Base-by-base conservation (phyloP, 148 eudicot species). In the Limonium bicolor region DNA sequence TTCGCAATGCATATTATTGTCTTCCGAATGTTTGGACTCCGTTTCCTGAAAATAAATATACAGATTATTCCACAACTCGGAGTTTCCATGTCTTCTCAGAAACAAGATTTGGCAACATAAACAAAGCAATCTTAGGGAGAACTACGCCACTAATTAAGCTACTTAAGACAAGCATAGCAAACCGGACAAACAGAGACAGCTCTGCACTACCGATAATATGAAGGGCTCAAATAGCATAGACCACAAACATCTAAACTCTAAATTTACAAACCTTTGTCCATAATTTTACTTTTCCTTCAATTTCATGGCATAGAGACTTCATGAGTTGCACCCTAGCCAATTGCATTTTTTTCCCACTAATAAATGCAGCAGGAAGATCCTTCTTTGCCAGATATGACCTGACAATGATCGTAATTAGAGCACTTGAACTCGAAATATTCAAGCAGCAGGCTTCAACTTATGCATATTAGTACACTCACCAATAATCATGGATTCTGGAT, bases 331-430 rank as follows among this genome's bases (percentile, higher is more conserved):
- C 30, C 62, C 65, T 78, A 45, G 57, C 57, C 33, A 50, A 41
- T 40, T 61, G 69, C 47, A 65, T 55, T 19, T 41, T 63, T 58
- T 51, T 71, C 87, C 84, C 68, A 34, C 65, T 71, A 40, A 57
- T 58, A 48, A 64, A 65, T 19, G 72, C 71, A 16, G 58, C 59
- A 6, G 94, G 94, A 55, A 90, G 36, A 60, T 90, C 85, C 47
- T 35, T 70, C 25, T 55, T 78, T 46, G 75, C 88, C 64, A 90
- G 43, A 49, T 65, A 66, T 59, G 69, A 46, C 99, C 99, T 90
- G 48, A 13, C 19, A 59, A 21, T 15, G n/a, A 34, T 16, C 17
- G 31, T 39, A 67, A 25, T 44, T 42, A 4, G 26, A 45, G 15
- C 12, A 27, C 6, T 18, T 14, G 22, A 19, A 51, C 33, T 21